Conservation (phyloP, 2,329 filamentous ascomycete species). For the Pyrenophora graminea region DNA sequence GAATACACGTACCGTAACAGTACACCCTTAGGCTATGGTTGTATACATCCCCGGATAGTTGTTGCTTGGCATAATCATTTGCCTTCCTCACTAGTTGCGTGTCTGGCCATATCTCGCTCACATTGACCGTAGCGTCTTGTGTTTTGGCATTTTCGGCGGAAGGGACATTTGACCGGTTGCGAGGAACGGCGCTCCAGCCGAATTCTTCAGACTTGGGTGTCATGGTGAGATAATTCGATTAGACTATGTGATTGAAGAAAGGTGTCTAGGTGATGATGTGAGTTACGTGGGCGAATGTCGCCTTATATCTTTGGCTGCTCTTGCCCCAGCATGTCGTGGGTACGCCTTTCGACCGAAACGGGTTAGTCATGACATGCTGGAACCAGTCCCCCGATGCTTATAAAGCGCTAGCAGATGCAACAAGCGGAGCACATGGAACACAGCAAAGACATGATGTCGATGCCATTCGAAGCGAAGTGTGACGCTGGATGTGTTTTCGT, state of each 20-base stretch:
- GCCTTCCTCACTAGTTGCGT: not conserved
- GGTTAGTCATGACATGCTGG: not conserved
- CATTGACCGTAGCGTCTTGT: not conserved
- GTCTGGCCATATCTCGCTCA: not conserved
- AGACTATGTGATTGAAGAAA: not conserved
- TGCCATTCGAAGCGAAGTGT: too few relatives aligned
- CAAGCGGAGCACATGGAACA: too few relatives aligned
- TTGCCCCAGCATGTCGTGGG: not conserved
- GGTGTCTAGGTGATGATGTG: not conserved
- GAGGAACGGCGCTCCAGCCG: not conserved
- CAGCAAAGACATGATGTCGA: not conserved
- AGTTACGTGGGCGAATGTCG: not conserved
- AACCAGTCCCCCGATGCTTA: not conserved
- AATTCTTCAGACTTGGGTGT: not conserved
- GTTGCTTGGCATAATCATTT: not conserved
- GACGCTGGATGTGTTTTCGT: too few relatives aligned
- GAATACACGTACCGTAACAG: not conserved
- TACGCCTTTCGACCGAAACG: not conserved
- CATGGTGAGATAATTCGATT: too few relatives aligned
- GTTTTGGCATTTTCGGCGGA: not conserved
- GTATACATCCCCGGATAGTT: not conserved
- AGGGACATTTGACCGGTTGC: not conserved
- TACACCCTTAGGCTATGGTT: conserved; percentile 6
- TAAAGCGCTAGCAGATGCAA: not conserved
- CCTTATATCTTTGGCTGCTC: not conserved